These are phyloP conservation scores for Cercospora brassicicola DNA, from an alignment of 2,329 filamentous ascomycete species.

Conservation along the genomic window DNA sequence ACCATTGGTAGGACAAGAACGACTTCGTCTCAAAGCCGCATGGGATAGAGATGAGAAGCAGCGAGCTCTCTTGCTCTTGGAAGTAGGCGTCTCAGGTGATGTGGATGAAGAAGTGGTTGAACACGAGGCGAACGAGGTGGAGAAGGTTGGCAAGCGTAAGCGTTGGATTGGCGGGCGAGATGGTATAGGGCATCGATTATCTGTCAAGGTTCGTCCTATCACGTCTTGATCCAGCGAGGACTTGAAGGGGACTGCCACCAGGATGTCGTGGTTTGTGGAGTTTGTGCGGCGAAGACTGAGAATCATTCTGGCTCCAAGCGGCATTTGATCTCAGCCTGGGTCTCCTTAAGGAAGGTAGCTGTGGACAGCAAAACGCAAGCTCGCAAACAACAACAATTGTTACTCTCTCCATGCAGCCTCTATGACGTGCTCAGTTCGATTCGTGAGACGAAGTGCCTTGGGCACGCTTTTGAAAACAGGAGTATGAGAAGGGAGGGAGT, in stretches of 20 bases:
- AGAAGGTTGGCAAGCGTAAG: conserved; percentile 62
- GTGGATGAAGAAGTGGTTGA: conserved; percentile 46
- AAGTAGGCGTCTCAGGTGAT: conserved; percentile 42
- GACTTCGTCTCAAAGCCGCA: conserved; percentile 44
- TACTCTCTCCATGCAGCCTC: too few relatives aligned
- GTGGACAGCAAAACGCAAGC: too few relatives aligned
- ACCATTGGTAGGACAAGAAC: conserved; percentile 43
- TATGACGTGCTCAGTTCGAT: too few relatives aligned
- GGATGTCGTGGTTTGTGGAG: too few relatives aligned
- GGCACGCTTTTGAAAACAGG: too few relatives aligned
- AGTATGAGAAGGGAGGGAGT: too few relatives aligned
- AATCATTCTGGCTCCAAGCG: not conserved
- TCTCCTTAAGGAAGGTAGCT: not conserved
- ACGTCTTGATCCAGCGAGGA: not conserved
- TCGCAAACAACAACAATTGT: too few relatives aligned
- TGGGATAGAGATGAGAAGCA: conserved; percentile 47
- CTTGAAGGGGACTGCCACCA: not conserved
- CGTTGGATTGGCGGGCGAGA: conserved; percentile 51
- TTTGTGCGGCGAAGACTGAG: too few relatives aligned
- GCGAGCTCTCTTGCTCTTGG: conserved; percentile 48
- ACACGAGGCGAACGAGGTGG: conserved; percentile 46
- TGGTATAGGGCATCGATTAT: conserved; percentile 45
- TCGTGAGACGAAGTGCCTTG: too few relatives aligned
- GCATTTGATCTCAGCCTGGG: not conserved
- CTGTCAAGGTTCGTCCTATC: conserved; percentile 32